phyloP scores from a whole-genome alignment of 1,284 basidiomycete genomes.

The Microbotryomycetes sp. region DNA sequence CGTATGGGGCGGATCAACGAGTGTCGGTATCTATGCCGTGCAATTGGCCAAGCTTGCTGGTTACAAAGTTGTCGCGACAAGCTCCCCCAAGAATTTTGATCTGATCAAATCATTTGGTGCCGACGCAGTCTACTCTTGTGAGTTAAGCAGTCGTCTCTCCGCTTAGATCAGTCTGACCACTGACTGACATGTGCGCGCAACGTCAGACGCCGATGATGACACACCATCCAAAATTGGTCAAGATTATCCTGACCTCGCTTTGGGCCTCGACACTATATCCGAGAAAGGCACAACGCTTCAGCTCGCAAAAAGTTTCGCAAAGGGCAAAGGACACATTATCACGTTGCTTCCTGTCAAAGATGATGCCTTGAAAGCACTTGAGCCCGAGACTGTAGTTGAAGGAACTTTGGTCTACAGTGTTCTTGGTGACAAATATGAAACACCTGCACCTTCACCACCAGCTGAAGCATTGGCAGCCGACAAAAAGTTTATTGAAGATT shows the following conservation, averaged over 20 bases:
- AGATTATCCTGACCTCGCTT: slow-evolving; percentile 22
- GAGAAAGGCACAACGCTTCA: slow-evolving; percentile 29
- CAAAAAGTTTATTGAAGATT: slow-evolving; percentile 20
- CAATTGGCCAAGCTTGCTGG: slow-evolving; percentile 54
- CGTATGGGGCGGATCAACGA: slow-evolving; percentile 47
- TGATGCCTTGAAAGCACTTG: slow-evolving; percentile 10
- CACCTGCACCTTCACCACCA: not conserved
- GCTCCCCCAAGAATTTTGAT: slow-evolving; percentile 49
- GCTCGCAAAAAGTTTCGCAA: slow-evolving; percentile 14
- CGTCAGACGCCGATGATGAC: slow-evolving; percentile 29
- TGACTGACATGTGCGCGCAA: too few relatives aligned
- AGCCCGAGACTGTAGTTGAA: slow-evolving; percentile 6
- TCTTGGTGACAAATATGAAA: slow-evolving; percentile 18
- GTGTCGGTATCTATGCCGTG: slow-evolving; percentile 50
- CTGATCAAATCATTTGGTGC: slow-evolving; percentile 53
- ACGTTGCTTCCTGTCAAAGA: slow-evolving; percentile 25
- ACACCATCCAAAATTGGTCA: slow-evolving; percentile 21
- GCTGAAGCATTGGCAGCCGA: slow-evolving; percentile 3
- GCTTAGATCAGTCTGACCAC: not conserved
- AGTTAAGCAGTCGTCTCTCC: slow-evolving; percentile 35
- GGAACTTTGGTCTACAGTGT: slow-evolving; percentile 28
- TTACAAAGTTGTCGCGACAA: slow-evolving; percentile 54
- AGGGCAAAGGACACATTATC: slow-evolving; percentile 26
- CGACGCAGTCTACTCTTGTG: slow-evolving; percentile 48
- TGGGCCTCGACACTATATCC: slow-evolving; percentile 32